Evolutionary conservation across 2,329 filamentous ascomycete genomes (phyloP).

Genomic region (Cladosporium sphaerospermum): DNA sequence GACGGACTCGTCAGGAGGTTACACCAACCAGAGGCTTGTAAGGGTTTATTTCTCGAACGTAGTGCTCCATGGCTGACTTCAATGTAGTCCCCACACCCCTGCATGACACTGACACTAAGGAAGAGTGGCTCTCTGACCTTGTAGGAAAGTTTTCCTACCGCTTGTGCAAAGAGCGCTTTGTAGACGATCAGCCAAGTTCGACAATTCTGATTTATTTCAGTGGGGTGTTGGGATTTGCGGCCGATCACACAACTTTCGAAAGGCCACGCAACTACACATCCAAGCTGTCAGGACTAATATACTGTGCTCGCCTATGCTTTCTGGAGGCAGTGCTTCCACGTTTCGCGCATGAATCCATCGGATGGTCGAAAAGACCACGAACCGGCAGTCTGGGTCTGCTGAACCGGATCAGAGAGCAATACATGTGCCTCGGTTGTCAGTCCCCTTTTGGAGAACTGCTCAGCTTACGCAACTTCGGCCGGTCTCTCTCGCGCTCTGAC

Average conservation of each 20-base stretch:
- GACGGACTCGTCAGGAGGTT: background rate
- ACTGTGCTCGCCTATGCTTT: background rate
- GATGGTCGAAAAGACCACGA: background rate
- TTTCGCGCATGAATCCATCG: background rate
- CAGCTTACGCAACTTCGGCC: slow-evolving; percentile 3
- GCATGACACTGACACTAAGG: too few species aligned
- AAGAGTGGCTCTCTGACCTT: background rate
- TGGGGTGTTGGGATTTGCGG: slow-evolving; percentile 1
- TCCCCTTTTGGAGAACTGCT: slow-evolving; percentile 5
- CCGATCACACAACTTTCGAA: slow-evolving; percentile 6
- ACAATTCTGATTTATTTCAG: slow-evolving; percentile 9
- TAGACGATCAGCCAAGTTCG: slow-evolving; percentile 3
- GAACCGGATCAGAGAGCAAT: background rate
- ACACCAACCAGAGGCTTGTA: background rate
- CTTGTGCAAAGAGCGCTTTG: background rate
- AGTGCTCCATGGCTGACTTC: background rate
- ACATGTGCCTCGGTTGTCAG: slow-evolving; percentile 8
- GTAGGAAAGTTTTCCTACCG: slow-evolving; percentile 6
- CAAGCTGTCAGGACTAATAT: slow-evolving; percentile 7
- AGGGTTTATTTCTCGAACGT: background rate
- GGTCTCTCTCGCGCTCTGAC: background rate
- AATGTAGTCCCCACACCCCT: background rate
- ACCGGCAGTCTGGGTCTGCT: background rate
- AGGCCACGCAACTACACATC: slow-evolving; percentile 11
- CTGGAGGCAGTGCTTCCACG: slow-evolving; percentile 7